phyloP scores from a whole-genome alignment of 2,329 filamentous ascomycete species.

The Trichoderma arundinaceum region DNA sequence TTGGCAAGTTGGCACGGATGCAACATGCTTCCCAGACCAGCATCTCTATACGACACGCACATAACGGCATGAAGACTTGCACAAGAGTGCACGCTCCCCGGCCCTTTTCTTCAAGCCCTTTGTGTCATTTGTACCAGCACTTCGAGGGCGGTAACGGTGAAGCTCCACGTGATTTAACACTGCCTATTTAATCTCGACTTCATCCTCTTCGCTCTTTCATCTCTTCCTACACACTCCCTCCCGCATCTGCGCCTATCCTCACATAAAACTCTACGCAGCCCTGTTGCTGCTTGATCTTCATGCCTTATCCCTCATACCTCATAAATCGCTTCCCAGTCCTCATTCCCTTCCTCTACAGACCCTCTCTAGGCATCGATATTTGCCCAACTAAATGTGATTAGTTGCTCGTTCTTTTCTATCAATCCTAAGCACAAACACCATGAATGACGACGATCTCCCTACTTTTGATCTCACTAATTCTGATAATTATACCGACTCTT shows the following conservation, averaged over 20 bases:
- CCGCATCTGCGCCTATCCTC: background rate
- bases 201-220: background rate
- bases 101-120: background rate
- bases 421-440: background rate
- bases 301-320: background rate
- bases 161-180: conserved; percentile 21
- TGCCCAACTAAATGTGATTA: background rate
- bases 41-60: background rate
- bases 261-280: no score
- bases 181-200: background rate
- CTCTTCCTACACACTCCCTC: background rate
- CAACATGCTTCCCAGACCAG: background rate
- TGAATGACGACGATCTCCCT: conserved; percentile 17
- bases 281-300: background rate
- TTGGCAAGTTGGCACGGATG: background rate
- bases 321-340: background rate
- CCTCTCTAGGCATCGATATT: background rate
- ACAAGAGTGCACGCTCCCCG: background rate
- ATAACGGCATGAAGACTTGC: background rate
- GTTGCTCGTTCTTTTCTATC: background rate
- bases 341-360: background rate
- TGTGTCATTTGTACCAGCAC: background rate
- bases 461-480: conserved; percentile 28
- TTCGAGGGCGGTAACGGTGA: background rate
- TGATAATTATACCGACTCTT: background rate